These are phyloP conservation scores for Solanum pimpinellifolium DNA, from an alignment of 257 asterid species.

Conservation along the genomic window DNA sequence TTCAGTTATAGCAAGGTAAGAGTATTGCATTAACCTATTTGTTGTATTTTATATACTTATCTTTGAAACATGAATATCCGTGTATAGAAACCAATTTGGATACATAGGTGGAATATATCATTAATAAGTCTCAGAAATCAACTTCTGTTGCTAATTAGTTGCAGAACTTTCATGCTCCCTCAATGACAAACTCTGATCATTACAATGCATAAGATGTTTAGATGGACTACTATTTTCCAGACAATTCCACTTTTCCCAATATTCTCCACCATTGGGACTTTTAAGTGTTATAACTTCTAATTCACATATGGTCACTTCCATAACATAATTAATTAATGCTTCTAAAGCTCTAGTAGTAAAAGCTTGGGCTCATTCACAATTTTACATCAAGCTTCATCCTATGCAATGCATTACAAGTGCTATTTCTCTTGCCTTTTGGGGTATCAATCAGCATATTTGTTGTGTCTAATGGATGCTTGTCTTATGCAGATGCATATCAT, in stretches of 20 bases:
- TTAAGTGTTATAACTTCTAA: background rate
- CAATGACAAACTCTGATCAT: background rate
- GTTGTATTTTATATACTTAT: background rate
- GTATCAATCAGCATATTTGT: background rate
- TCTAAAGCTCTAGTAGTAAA: background rate
- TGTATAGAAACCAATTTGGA: background rate
- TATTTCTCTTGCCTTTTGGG: background rate
- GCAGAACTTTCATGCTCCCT: background rate
- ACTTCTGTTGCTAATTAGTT: background rate
- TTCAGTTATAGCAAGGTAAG: conserved; percentile 20
- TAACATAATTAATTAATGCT: background rate
- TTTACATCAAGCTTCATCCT: background rate
- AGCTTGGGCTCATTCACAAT: background rate
- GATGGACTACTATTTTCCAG: background rate
- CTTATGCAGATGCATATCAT: conserved; percentile 17
- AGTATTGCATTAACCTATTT: background rate
- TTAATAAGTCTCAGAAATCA: background rate
- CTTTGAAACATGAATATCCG: background rate
- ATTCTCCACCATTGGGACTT: background rate
- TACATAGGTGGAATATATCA: background rate
- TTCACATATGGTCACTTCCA: background rate
- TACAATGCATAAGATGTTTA: background rate
- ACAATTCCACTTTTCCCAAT: background rate
- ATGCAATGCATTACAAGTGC: background rate
- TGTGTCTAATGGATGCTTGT: background rate